These are phyloP conservation scores for Ichthyophthirius multifiliis DNA, from an alignment of 169 alveolate species.

Conservation along the genomic window DNA sequence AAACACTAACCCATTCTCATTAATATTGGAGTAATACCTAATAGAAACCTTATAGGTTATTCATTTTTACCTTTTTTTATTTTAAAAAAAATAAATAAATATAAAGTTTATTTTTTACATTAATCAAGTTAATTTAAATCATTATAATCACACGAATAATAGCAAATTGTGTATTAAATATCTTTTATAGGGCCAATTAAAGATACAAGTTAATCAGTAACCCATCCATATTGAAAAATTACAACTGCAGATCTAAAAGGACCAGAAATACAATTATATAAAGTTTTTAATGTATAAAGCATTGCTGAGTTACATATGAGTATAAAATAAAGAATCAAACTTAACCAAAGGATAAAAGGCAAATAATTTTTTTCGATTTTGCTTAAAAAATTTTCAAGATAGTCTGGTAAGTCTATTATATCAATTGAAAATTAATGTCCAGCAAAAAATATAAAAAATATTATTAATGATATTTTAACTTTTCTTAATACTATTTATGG, in stretches of 20 bases:
- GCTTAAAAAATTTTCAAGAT: not conserved
- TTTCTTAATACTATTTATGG: not conserved
- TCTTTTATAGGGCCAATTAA: conserved; percentile 56
- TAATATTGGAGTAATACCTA: not conserved
- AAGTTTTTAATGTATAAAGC: not conserved
- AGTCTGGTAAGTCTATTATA: not conserved
- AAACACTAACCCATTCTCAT: not conserved
- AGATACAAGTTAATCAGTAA: conserved; percentile 60
- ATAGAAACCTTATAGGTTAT: too few species aligned
- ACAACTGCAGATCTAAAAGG: not conserved
- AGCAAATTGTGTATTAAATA: conserved; percentile 59
- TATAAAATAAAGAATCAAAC: not conserved
- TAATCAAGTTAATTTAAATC: not conserved
- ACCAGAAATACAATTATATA: not conserved
- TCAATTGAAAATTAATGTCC: not conserved
- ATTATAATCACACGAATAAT: conserved; percentile 25
- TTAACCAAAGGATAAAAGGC: not conserved
- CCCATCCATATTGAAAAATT: conserved; percentile 38
- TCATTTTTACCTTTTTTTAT: too few species aligned
- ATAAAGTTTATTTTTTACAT: too few species aligned
- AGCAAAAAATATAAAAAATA: not conserved
- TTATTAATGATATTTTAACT: not conserved
- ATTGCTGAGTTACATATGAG: not conserved
- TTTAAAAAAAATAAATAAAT: too few species aligned
- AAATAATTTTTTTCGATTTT: not conserved